These are phyloP conservation scores for Fusarium abutilonis DNA, from an alignment of 2,329 filamentous ascomycete species.

Conservation along the genomic window DNA sequence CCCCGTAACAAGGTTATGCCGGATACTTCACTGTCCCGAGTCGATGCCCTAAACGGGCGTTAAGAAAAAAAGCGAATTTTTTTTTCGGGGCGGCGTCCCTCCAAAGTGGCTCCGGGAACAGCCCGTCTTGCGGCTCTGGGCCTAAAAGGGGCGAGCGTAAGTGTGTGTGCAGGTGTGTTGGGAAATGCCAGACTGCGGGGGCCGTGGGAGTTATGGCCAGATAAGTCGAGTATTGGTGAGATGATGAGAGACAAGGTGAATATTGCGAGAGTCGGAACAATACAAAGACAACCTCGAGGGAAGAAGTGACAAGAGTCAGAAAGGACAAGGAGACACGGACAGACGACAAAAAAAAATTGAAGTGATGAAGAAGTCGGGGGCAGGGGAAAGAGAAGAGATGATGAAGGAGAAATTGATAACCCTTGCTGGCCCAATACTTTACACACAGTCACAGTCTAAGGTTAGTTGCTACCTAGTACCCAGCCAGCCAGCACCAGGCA, in stretches of 20 bases:
- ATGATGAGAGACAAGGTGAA: constrained; percentile 7
- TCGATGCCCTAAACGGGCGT: constrained; percentile 50
- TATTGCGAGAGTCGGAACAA: constrained; percentile 10
- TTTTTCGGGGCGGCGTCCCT: constrained; percentile 42
- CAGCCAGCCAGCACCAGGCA: no score
- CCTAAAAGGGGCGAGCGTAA: constrained; percentile 31
- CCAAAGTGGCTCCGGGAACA: constrained; percentile 38
- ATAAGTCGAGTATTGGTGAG: neutral
- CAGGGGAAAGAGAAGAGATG: constrained; percentile 17
- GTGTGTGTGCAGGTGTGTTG: constrained; percentile 5
- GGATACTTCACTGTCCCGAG: constrained; percentile 49
- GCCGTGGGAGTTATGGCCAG: neutral
- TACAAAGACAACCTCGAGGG: constrained; percentile 9
- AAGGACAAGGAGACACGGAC: neutral
- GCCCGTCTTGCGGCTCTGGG: constrained; percentile 31
- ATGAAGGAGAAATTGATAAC: constrained; percentile 35
- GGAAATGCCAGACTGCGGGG: constrained; percentile 1
- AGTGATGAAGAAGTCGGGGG: constrained; percentile 18
- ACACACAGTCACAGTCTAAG: constrained; percentile 11
- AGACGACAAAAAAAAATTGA: constrained; percentile 17
- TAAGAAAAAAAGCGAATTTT: constrained; percentile 43
- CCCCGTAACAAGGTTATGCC: constrained; percentile 55
- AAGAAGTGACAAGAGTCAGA: constrained; percentile 18
- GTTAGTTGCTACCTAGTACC: neutral
- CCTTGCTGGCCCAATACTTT: constrained; percentile 28